These are phyloP conservation scores for Cyberlindnera suaveolens DNA, from an alignment of 805 yeast genomes.

Conservation along the genomic window DNA sequence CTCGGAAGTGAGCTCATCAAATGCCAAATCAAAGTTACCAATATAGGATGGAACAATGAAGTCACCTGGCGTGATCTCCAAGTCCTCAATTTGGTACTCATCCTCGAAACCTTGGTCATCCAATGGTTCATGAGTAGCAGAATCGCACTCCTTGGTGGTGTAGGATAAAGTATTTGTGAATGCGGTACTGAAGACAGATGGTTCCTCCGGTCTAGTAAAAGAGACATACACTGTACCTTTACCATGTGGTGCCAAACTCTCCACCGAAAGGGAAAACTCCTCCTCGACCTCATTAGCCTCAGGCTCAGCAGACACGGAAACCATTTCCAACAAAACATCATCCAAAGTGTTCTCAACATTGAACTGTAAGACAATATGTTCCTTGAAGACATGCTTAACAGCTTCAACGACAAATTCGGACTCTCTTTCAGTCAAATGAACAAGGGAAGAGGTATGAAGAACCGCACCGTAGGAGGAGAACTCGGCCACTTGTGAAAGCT, in stretches of 20 bases:
- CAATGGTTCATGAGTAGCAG: conserved; percentile 58
- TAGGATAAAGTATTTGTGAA: conserved; percentile 67
- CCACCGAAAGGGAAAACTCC: conserved; percentile 70
- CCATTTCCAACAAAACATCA: conserved; percentile 71
- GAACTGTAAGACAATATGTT: conserved; percentile 72
- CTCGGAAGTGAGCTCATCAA: conserved; percentile 67
- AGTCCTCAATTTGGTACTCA: conserved; percentile 84
- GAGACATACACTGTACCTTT: conserved; percentile 77
- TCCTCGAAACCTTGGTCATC: conserved; percentile 82
- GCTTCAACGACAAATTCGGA: conserved; percentile 88
- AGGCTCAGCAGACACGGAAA: conserved; percentile 62
- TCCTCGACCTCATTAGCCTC: conserved; percentile 45
- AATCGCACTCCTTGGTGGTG: conserved; percentile 73
- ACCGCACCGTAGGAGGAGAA: conserved; percentile 67
- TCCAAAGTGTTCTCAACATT: conserved; percentile 79
- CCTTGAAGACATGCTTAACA: conserved; percentile 74
- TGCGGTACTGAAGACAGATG: conserved; percentile 37
- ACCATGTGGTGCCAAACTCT: conserved; percentile 61
- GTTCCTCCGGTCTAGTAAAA: conserved; percentile 51
- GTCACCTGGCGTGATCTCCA: conserved; percentile 73
- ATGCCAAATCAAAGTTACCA: conserved; percentile 66
- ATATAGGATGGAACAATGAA: conserved; percentile 71
- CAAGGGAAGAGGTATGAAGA: conserved; percentile 58
- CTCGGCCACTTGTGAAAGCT: conserved; percentile 65
- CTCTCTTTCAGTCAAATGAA: conserved; percentile 81